Evolutionary conservation across 2,329 filamentous ascomycete genomes (phyloP), one percentile per base, ranked within the genome.

Genomic region (Thielaviopsis punctulata): DNA sequence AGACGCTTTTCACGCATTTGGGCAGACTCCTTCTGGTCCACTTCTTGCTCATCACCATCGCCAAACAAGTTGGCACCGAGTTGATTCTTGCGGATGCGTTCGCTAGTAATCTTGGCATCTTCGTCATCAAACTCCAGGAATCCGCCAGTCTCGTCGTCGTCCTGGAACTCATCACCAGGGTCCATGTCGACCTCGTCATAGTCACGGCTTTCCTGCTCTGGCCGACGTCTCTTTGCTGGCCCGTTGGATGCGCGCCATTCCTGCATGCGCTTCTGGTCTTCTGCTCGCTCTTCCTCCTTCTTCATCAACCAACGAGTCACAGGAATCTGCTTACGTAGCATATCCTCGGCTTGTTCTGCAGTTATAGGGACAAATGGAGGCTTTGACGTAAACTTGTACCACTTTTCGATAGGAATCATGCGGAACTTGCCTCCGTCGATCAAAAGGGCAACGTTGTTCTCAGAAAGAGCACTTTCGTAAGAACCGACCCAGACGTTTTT

Each of bases 401-500:
- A 95, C 62, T 95, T 95, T 66, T 98, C 90, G 18, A 96, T 68
- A 0, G 93, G 93, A 2, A 95, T 74, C 79, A 96, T 85, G 54
- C 82, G 80, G 63, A 94, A 92, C 48, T 75, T 79, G 1, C 73
- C 73, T 9, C 79, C 75, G 36, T 80, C 76, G 30, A 87, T 82
- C 44, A 86, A 75, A 39, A 90, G 76, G 51, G 93, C 82, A 58
- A 93, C 82, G 49, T 88, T 86, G 49, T 86, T 81, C 60, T 90
- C 82, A 0, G 90, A 95, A 36, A 96, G 74, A 18, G 88, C 86
- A 23, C 84, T 84, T 60, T 96, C 85, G 60, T 96, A 95, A 53
- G 82, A 84, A 45, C 89, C 92, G 30, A 92, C 82, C 87, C 89
- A 96, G 2, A 86, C 84, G 60, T 95, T 90, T 65, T 90, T 95